These are phyloP conservation scores for Vitis vinifera DNA, from an alignment of 164 flowering plant genomes.

Conservation along the genomic window DNA sequence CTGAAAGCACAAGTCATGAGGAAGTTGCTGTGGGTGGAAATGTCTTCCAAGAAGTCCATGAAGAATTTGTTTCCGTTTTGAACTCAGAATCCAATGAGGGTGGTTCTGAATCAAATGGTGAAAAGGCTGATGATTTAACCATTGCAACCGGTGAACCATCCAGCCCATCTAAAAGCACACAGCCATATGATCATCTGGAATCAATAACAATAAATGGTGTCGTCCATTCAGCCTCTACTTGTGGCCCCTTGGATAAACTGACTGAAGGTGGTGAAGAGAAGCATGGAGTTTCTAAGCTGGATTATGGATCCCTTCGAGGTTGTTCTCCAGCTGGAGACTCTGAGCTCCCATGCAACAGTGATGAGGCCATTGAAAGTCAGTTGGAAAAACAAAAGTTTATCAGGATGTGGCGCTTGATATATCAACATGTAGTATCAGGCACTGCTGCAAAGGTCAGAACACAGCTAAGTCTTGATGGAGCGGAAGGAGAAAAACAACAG, in stretches of 20 bases:
- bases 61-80: background rate
- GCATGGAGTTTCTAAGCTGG: conserved; percentile 2
- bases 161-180: too few species aligned
- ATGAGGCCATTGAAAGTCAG: conserved; percentile 2
- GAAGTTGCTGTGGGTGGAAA: background rate
- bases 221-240: background rate
- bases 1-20: background rate
- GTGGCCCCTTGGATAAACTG: conserved; percentile 4
- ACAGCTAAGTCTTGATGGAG: conserved; percentile 15
- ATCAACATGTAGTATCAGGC: conserved; percentile 38
- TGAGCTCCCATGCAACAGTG: background rate
- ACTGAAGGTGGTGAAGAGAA: background rate
- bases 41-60: background rate
- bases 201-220: background rate
- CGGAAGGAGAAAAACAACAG: conserved; percentile 12
- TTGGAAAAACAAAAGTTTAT: conserved; percentile 27
- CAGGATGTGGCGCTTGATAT: conserved; percentile 51
- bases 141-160: too few species aligned
- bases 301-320: background rate
- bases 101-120: background rate
- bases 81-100: background rate
- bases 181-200: too few species aligned
- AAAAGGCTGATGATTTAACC: too few species aligned
- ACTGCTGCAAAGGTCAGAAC: conserved; percentile 27
- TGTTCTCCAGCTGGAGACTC: background rate